A percentile compares a stretch with the other conserved stretches of the same genome.
phyloP scores from a whole-genome alignment of 768 basidiomycete species.

The Sarcodon sp. region DNA sequence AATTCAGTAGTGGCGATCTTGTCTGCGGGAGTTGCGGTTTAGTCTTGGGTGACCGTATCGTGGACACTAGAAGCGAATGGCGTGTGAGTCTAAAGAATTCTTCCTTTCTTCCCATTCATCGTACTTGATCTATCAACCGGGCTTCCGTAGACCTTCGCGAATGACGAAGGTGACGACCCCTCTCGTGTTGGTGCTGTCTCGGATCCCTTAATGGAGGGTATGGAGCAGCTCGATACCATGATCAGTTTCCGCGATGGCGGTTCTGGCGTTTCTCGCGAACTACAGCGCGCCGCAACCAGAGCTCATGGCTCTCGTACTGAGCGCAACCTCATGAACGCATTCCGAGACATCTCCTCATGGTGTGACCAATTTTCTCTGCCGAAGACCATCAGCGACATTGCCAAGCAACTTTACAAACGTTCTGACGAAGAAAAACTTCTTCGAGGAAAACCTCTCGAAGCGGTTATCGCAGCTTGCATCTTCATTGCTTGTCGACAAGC shows the following conservation, averaged over 20 bases:
- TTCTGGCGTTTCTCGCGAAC: conserved; percentile 80
- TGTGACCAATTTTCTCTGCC: conserved; percentile 94
- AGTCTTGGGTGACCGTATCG: conserved; percentile 90
- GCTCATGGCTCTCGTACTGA: conserved; percentile 70
- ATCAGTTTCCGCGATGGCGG: conserved; percentile 95
- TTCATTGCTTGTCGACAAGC: conserved; percentile 96
- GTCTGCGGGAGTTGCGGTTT: conserved; percentile 91
- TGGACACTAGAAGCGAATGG: conserved; percentile 99
- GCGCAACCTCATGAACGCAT: conserved; percentile 78
- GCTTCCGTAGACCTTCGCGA: conserved; percentile 84
- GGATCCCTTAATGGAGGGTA: conserved; percentile 87
- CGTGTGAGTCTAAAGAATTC: conserved; percentile 41
- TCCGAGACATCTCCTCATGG: conserved; percentile 85
- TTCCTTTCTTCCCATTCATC: conserved; percentile 6
- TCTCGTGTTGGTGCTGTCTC: conserved; percentile 98
- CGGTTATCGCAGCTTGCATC: conserved; percentile 94
- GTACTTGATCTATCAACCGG: conserved; percentile 9
- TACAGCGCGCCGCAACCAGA: conserved; percentile 85
- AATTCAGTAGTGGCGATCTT: conserved; percentile 95
- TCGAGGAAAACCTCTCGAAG: conserved; percentile 83
- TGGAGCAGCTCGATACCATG: conserved; percentile 88
- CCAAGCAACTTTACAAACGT: conserved; percentile 95
- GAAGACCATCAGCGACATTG: conserved; percentile 88
- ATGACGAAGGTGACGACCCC: conserved; percentile 98
- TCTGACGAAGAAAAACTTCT: conserved; percentile 92